These are phyloP conservation scores for Sporothrix pseudoabietina DNA, from an alignment of 2,329 filamentous ascomycete species.

Conservation along the genomic window DNA sequence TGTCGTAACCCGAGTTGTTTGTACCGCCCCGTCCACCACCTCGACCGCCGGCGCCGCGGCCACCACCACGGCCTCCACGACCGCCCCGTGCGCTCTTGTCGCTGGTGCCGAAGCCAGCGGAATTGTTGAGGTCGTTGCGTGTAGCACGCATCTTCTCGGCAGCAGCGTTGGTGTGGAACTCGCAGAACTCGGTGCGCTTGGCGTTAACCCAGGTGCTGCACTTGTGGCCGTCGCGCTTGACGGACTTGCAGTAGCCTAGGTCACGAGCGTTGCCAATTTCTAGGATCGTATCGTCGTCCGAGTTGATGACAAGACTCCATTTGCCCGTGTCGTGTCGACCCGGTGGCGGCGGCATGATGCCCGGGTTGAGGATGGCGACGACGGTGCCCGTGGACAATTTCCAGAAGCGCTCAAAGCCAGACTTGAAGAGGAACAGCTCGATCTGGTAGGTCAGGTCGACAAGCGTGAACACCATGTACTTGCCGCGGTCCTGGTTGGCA, in stretches of 20 bases:
- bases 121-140: conserved; percentile 78
- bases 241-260: conserved; percentile 81
- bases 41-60: conserved; percentile 48
- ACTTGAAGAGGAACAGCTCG: conserved; percentile 88
- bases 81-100: conserved; percentile 20
- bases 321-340: conserved; percentile 74
- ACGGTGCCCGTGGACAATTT: conserved; percentile 90
- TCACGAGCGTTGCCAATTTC: conserved; percentile 86
- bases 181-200: conserved; percentile 85
- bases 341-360: conserved; percentile 81
- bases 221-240: conserved; percentile 78
- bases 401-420: conserved; percentile 90
- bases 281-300: conserved; percentile 83
- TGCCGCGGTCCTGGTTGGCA: conserved; percentile 59
- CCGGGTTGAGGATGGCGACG: conserved; percentile 88
- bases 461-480: conserved; percentile 90
- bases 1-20: conserved; percentile 57
- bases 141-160: conserved; percentile 66
- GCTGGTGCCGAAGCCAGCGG: conserved; percentile 54
- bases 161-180: conserved; percentile 85
- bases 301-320: conserved; percentile 84
- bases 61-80: conserved; percentile 55
- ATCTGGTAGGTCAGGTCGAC: conserved; percentile 89
- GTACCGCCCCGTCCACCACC: conserved; percentile 54
- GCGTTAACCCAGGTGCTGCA: conserved; percentile 87